Evolutionary conservation across 1,139 yeast species (phyloP).

Genomic region (Blastobotrys illinoisensis): DNA sequence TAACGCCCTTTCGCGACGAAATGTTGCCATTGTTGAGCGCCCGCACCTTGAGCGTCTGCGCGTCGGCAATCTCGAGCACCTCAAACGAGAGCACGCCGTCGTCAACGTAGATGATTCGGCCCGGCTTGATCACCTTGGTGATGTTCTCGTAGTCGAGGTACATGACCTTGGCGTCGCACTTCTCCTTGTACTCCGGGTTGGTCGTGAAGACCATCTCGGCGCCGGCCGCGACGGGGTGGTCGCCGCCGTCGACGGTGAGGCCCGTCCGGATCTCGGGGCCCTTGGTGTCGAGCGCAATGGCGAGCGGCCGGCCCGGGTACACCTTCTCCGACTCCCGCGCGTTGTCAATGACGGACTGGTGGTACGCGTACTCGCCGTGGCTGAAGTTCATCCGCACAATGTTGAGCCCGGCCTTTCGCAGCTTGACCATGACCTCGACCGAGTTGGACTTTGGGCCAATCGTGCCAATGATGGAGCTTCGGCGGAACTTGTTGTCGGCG

Average conservation of each 20-base stretch:
- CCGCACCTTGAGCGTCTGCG: constrained; percentile 72
- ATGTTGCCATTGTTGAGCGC: constrained; percentile 93
- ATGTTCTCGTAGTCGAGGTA: constrained; percentile 92
- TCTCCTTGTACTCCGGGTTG: constrained; percentile 67
- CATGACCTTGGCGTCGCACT: constrained; percentile 76
- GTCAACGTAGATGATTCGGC: constrained; percentile 88
- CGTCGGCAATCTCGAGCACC: constrained; percentile 78
- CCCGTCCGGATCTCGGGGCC: constrained; percentile 99
- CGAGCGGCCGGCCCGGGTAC: constrained; percentile 93
- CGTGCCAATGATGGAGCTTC: constrained; percentile 96
- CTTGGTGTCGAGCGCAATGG: constrained; percentile 97
- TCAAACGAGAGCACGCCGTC: constrained; percentile 97
- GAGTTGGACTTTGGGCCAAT: constrained; percentile 96
- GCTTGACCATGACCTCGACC: constrained; percentile 75
- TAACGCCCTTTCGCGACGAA: constrained; percentile 97
- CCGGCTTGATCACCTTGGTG: constrained; percentile 83
- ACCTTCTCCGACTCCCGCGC: constrained; percentile 89
- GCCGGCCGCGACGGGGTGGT: constrained; percentile 75
- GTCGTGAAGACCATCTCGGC: constrained; percentile 94
- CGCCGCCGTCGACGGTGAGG: constrained; percentile 71
- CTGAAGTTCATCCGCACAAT: constrained; percentile 98
- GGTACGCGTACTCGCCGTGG: constrained; percentile 96
- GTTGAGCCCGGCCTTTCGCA: constrained; percentile 95
- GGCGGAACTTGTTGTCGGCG: constrained; percentile 64
- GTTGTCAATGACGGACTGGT: constrained; percentile 92